Evolutionary conservation across 495 filamentous ascomycete species (phyloP), one percentile per base, ranked within the genome.

Genomic region (Trichoderma erinaceum): DNA sequence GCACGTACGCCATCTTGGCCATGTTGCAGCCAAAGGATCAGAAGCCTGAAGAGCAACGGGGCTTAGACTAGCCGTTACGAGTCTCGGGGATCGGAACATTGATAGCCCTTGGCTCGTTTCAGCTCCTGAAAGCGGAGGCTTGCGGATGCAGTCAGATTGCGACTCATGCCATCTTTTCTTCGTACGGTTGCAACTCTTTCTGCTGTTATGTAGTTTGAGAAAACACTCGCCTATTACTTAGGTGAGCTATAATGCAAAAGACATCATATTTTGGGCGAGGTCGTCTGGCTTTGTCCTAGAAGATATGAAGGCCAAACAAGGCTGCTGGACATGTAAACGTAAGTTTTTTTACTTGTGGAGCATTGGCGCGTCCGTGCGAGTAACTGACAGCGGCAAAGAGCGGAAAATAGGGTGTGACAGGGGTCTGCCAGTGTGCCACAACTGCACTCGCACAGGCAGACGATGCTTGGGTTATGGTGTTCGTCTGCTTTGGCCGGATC

Each of bases 331-430:
- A 16, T 77, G 75, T 69, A 77, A 75, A 73, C 71, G 75, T 77
- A 71, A 75, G 74, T 74, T 58, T 48, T 58, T 48, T 3, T 32
- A 35, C 8, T 11, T 13, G 38, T 64, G 63, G 50, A 35, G 12
- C 29, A 27, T 38, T 21, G 66, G 56, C 64, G 48, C 64, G 58
- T 64, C 68, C 56, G 32, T 29, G 41, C 64, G 38, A 10, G n/a
- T 65, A 6, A 29, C 38, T 65, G 64, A 65, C 68, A 64, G 67
- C 68, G 18, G 12, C 29, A 23, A 74, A 77, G 75, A 72, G 46
- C 75, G 75, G 68, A 77, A 77, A 70, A 77, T 77, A 66, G 75
- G 75, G 65, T 79, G 77, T 69, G 77, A 79, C 71, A 77, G 73
- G 67, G 70, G 69, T 52, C 70, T 75, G 67, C 77, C 77, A 66